A percentile compares a stretch with the other conserved stretches of the same genome.
These are phyloP conservation scores for Pseudopithomyces maydicus DNA, from an alignment of 2,329 filamentous ascomycete species.

Conservation along the genomic window DNA sequence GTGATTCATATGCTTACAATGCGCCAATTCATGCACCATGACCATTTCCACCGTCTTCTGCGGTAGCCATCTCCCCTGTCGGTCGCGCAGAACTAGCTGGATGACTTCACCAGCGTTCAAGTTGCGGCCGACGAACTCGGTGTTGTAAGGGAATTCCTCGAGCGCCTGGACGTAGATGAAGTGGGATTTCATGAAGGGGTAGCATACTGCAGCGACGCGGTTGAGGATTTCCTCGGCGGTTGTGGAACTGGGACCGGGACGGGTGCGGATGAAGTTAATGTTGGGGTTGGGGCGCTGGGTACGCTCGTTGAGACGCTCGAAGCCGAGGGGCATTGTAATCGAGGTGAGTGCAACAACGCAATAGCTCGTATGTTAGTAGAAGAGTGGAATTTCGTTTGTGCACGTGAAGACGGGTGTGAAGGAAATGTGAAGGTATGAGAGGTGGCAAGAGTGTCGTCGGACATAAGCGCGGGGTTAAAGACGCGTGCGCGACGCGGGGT, in stretches of 20 bases:
- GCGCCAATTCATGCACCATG: conserved; percentile 91
- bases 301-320: conserved; percentile 78
- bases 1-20: conserved; percentile 93
- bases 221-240: conserved; percentile 43
- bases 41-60: conserved; percentile 90
- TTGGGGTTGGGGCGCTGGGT: conserved; percentile 74
- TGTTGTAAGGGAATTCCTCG: conserved; percentile 81
- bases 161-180: conserved; percentile 59
- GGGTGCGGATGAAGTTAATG: conserved; percentile 84
- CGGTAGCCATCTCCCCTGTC: conserved; percentile 71
- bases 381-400: no score
- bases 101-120: conserved; percentile 90
- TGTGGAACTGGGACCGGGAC: conserved; percentile 60
- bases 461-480: background rate
- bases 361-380: no score
- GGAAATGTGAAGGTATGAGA: background rate
- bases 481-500: background rate
- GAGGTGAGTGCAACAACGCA: no score
- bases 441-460: background rate
- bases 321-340: conserved; percentile 72
- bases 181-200: conserved; percentile 61
- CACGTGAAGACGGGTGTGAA: background rate
- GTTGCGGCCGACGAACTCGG: conserved; percentile 84
- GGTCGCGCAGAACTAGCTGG: conserved; percentile 78
- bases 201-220: conserved; percentile 68